Conservation (phyloP, 2,329 filamentous ascomycete genomes). For the Microcyclosporella mali region DNA sequence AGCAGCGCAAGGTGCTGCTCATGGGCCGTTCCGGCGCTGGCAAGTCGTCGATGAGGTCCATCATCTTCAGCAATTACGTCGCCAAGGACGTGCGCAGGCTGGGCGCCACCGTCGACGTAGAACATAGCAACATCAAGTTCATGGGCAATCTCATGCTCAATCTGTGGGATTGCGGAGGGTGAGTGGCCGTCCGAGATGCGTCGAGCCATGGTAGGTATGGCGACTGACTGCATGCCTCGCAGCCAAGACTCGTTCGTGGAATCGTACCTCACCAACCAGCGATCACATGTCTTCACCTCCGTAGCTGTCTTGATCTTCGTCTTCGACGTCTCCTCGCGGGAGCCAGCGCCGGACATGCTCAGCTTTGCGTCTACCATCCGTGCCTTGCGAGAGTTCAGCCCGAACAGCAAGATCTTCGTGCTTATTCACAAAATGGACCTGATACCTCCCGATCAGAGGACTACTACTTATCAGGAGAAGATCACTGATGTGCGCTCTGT, state of each 20-base stretch:
- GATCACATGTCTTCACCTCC: conserved; percentile 91
- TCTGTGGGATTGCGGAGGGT: conserved; percentile 96
- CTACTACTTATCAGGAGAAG: conserved; percentile 77
- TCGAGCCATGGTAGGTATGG: conserved; percentile 1
- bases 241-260: conserved; percentile 98
- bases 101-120: conserved; percentile 95
- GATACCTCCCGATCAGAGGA: conserved; percentile 71
- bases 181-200: conserved; percentile 28
- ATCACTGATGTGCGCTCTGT: conserved; percentile 70
- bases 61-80: conserved; percentile 99
- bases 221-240: conserved; percentile 13
- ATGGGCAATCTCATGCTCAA: conserved; percentile 96
- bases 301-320: conserved; percentile 98
- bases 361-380: conserved; percentile 88
- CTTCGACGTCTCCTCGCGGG: conserved; percentile 95
- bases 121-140: conserved; percentile 97
- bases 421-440: conserved; percentile 99
- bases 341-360: conserved; percentile 85
- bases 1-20: conserved; percentile 50
- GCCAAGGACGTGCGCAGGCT: conserved; percentile 89
- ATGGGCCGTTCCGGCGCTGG: conserved; percentile 93
- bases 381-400: conserved; percentile 80
- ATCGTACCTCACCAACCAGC: conserved; percentile 93
- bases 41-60: conserved; percentile 96
- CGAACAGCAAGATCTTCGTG: conserved; percentile 77